A percentile compares a stretch with the other conserved stretches of the same genome.
These are phyloP conservation scores for Vachellia collinsii DNA, from an alignment of 306 rosid species.

Conservation along the genomic window DNA sequence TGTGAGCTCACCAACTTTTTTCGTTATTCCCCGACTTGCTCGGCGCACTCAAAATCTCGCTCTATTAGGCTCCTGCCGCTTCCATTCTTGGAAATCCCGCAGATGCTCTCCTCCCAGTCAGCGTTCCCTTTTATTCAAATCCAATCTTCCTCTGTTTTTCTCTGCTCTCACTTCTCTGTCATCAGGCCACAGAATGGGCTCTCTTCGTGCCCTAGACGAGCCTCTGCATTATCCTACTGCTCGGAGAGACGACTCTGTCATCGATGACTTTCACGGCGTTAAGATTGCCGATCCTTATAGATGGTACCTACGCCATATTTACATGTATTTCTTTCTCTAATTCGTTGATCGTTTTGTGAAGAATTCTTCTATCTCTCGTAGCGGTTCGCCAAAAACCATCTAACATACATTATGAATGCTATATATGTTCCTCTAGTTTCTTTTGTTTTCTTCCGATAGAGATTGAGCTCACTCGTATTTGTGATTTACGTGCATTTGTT, in stretches of 20 bases:
- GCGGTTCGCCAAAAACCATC: not conserved
- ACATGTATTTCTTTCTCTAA: not conserved
- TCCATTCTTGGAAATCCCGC: not conserved
- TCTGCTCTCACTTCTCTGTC: not conserved
- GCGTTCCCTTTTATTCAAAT: conserved; percentile 28
- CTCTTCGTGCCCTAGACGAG: conserved; percentile 41
- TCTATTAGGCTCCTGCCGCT: not conserved
- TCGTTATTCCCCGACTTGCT: not conserved
- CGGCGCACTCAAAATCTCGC: conserved; percentile 16
- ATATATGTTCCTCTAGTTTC: not conserved
- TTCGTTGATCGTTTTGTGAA: not conserved
- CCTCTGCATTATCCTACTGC: conserved; percentile 61
- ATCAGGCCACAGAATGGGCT: conserved; percentile 53
- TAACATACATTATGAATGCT: not conserved
- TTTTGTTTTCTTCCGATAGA: not conserved
- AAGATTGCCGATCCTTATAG: conserved; percentile 74
- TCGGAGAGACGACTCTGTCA: conserved; percentile 70
- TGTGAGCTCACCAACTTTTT: not conserved
- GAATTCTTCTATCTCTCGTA: not conserved
- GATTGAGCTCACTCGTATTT: not conserved
- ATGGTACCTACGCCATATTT: conserved; percentile 51
- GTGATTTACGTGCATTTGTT: not conserved
- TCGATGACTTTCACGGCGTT: conserved; percentile 77
- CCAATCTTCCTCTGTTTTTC: not conserved
- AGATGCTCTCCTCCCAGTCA: not conserved